Base-by-base conservation (phyloP, 441 rosid species). In the Mallotus repandus region DNA sequence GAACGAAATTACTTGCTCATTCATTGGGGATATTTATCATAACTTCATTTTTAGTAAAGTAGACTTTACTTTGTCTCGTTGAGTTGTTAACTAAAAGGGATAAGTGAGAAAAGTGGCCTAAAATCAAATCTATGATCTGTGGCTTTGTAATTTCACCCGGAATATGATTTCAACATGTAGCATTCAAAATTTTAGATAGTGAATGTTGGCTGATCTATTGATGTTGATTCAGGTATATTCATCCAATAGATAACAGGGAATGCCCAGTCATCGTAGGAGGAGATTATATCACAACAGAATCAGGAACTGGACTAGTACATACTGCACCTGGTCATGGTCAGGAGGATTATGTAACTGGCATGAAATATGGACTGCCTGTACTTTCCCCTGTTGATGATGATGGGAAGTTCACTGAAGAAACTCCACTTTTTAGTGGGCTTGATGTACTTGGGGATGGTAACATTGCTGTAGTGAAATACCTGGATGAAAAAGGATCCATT, bases 311-410 rank as follows among this genome's bases (percentile, higher is more conserved):
- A 67, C 83, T 96, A 79, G 98, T 96, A 80, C 99, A 96, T 87
- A 96, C 98, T 43, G 99, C 99, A 79, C 99, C 99, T 73, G 98
- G 98, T 76, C 99, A 96, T 85, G 99, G 98, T 76, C 98, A 87
- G 81, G 99, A 96, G 82, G 99, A 96, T 84, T 93, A 91, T 81
- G 84, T 79, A 73, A 96, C 97, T 60, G 97, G 97, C 72, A 76
- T 87, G 72, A 96, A 96, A 84, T 96, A 91, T 84, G 97, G 97
- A 73, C 83, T 96, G 71, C 89, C 98, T 76, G 62, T 96, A 68
- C 74, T 81, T 71, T 91, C 98, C 80, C 98, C 97, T 4, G 98
- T 96, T 66, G 96, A 87, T 75, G 98, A 96, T 80, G 97, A 88
- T 59, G 99, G 99, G 73, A 87, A 84, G 46, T 96, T 96, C 81